Evolutionary conservation across 202 grass and related monocot species (phyloP).

Genomic region (Digitaria exilis): DNA sequence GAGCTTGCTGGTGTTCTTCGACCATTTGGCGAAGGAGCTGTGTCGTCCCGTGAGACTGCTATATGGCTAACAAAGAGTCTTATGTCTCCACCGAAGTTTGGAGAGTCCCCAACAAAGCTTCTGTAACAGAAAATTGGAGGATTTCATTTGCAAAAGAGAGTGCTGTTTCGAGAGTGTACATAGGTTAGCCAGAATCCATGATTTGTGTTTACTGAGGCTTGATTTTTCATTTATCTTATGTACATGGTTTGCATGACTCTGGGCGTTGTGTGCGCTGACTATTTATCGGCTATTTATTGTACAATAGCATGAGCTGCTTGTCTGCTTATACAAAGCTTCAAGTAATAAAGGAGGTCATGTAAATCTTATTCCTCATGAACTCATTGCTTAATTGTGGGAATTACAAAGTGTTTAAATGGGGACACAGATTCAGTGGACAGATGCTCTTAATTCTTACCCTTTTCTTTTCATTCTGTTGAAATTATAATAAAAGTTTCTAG

Average conservation of each 20-base stretch:
- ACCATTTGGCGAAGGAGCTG: slow-evolving; percentile 75
- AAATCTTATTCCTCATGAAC: background rate
- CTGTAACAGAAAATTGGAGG: slow-evolving; percentile 26
- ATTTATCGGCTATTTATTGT: slow-evolving; percentile 38
- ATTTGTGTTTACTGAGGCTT: slow-evolving; percentile 33
- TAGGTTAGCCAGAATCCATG: slow-evolving; percentile 26
- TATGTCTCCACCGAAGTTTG: slow-evolving; percentile 58
- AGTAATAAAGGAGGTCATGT: slow-evolving; percentile 32
- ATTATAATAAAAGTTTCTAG: too few species aligned
- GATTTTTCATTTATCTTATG: slow-evolving; percentile 35
- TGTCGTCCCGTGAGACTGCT: slow-evolving; percentile 79
- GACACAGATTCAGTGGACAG: background rate
- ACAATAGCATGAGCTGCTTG: slow-evolving; percentile 10
- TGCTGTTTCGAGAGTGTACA: slow-evolving; percentile 42
- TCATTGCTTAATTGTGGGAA: background rate
- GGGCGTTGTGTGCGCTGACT: slow-evolving; percentile 26
- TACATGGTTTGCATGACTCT: slow-evolving; percentile 34
- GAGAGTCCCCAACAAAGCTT: slow-evolving; percentile 43
- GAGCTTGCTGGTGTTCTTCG: slow-evolving; percentile 79
- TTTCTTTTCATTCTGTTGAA: background rate
- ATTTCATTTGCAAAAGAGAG: slow-evolving; percentile 6
- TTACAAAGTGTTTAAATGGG: background rate
- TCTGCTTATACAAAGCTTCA: slow-evolving; percentile 17
- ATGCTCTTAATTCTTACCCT: background rate
- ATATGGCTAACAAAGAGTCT: slow-evolving; percentile 95